Percentiles rank a stretch among this genome's conserved stretches.
Conservation (phyloP, 2,329 filamentous ascomycete genomes). For the Elsinoe perseae region DNA sequence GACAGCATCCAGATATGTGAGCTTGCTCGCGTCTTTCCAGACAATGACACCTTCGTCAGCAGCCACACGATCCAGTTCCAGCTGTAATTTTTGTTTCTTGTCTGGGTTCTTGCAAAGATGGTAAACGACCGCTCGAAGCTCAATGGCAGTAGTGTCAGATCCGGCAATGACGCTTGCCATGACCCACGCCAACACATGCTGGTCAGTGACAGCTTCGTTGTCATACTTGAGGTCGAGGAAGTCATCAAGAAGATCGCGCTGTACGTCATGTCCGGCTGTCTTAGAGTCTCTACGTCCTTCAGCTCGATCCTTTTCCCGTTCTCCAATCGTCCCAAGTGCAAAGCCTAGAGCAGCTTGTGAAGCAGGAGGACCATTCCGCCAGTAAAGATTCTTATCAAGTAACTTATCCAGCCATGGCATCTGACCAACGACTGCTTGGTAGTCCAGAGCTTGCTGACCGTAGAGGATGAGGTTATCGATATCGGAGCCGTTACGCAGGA, state of each 20-base stretch:
- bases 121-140: conserved; percentile 35
- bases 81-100: conserved; percentile 29
- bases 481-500: background rate
- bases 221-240: background rate
- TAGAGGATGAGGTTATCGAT: conserved; percentile 4
- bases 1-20: conserved; percentile 57
- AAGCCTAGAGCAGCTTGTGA: background rate
- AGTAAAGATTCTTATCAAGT: conserved; percentile 8
- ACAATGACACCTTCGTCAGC: conserved; percentile 12
- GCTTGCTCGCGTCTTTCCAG: conserved; percentile 2
- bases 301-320: background rate
- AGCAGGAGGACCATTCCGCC: conserved; percentile 1
- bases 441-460: background rate
- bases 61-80: conserved; percentile 34
- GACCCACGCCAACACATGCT: conserved; percentile 1
- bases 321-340: background rate
- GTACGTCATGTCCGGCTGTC: background rate
- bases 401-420: conserved; percentile 3
- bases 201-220: background rate
- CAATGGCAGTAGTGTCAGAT: conserved; percentile 36
- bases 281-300: conserved; percentile 3
- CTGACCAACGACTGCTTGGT: conserved; percentile 4
- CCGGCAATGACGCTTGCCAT: conserved; percentile 24
- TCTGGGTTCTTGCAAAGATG: conserved; percentile 31
- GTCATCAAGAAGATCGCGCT: conserved; percentile 4